Evolutionary conservation across 495 filamentous ascomycete genomes (phyloP).

Genomic region (Hypoxylon lenormandii): DNA sequence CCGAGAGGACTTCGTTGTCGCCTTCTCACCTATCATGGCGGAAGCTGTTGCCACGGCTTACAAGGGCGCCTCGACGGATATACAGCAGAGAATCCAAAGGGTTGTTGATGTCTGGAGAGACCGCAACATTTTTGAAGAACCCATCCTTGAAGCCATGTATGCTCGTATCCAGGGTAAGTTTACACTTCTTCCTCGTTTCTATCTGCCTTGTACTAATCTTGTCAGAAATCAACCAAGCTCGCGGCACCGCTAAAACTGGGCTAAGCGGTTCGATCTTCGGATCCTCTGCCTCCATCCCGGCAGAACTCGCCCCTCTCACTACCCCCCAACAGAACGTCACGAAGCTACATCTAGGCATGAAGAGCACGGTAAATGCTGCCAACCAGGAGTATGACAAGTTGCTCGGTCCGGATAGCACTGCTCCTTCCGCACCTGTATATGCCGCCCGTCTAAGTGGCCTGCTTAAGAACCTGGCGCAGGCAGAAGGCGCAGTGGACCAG

Average conservation of each 20-base stretch:
- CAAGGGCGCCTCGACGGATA: conserved; percentile 82
- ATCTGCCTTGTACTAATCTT: conserved; percentile 7
- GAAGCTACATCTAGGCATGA: conserved; percentile 73
- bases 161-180: conserved; percentile 76
- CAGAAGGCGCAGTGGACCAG: conserved; percentile 90
- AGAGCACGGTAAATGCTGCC: conserved; percentile 72
- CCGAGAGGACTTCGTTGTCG: conserved; percentile 90
- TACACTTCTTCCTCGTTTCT: neutral
- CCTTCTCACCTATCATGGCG: conserved; percentile 88
- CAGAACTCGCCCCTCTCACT: conserved; percentile 79
- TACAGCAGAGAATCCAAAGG: conserved; percentile 85
- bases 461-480: conserved; percentile 85
- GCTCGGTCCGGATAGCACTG: conserved; percentile 71
- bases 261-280: conserved; percentile 79
- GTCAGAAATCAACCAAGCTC: conserved; percentile 82
- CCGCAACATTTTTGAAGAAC: conserved; percentile 82
- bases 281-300: conserved; percentile 70
- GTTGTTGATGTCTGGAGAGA: conserved; percentile 95
- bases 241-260: conserved; percentile 70
- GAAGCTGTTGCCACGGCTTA: conserved; percentile 87
- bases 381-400: conserved; percentile 84
- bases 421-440: conserved; percentile 85
- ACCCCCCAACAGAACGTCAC: conserved; percentile 76
- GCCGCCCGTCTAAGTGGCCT: conserved; percentile 89
- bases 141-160: conserved; percentile 82